These are phyloP conservation scores for Sclerotinia sclerotiorum DNA, from an alignment of 2,329 filamentous ascomycete genomes.

Conservation along the genomic window DNA sequence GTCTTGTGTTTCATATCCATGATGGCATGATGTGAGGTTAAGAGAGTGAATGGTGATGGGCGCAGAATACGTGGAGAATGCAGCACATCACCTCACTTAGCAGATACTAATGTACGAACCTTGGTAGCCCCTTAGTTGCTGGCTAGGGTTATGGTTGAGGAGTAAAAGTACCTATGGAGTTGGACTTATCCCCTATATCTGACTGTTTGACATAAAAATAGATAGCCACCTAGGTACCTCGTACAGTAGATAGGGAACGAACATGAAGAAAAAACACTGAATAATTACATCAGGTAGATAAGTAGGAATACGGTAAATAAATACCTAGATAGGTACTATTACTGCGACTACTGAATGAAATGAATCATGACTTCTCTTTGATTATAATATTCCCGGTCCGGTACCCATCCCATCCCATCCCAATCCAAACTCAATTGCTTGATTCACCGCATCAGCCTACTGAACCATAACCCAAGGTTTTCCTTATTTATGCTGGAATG, in stretches of 20 bases:
- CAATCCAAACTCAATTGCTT: neutral
- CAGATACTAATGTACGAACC: slow-evolving; percentile 15
- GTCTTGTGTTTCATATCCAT: neutral
- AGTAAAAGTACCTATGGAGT: neutral
- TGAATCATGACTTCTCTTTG: neutral
- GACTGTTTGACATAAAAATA: neutral
- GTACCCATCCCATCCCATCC: neutral
- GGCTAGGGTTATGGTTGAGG: neutral
- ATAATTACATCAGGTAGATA: neutral
- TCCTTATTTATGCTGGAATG: slow-evolving; percentile 5
- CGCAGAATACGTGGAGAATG: slow-evolving; percentile 11
- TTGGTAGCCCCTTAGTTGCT: slow-evolving; percentile 5
- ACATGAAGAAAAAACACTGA: neutral
- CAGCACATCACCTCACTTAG: slow-evolving; percentile 5
- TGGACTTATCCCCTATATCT: neutral
- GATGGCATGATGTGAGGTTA: slow-evolving; percentile 6
- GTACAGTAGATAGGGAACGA: neutral
- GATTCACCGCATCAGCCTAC: slow-evolving; percentile 9
- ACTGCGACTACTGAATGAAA: neutral
- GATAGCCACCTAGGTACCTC: neutral
- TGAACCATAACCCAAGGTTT: neutral
- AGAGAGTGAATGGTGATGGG: neutral
- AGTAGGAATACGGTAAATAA: neutral
- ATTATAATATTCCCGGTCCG: neutral
- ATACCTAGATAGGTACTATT: neutral